Evolutionary conservation across 2,329 filamentous ascomycete genomes (phyloP), one percentile per base, ranked within the genome.

Genomic region (Fusarium secorum): DNA sequence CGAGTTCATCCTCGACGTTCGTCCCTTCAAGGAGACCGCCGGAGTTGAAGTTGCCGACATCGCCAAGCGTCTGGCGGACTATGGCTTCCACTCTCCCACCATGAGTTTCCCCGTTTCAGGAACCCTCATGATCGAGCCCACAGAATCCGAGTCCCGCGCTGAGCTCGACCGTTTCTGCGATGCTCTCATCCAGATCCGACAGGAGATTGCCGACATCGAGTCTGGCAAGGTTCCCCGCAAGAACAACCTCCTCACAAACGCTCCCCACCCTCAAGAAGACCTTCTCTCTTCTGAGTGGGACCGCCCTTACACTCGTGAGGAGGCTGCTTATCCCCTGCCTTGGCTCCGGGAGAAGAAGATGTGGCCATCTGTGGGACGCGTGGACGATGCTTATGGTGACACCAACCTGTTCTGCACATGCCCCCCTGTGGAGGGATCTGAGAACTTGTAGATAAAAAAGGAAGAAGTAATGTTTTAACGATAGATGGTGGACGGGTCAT

Each of bases 41-140:
- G 94, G 93, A 22, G 84, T 98, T 74, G 94, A 98, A 82, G 95
- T 93, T 33, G 97, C 97, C 75, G 95, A 98, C 77, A 92, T 98
- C 72, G 95, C 95, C 78, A 98, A 98, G 87, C 93, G 95, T 70
- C 88, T 98, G 32, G 94, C 97, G 80, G 95, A 98, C 79, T 98
- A 97, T 79, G 95, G 95, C 41, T 98, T 98, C 88, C 95, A 98
- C 82, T 93, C 95, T 3, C 95, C 95, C 0, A 98, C 95, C 63
- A 98, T 98, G 95, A 94, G 91, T 78, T 98, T 93, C 93, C 95
- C 95, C 2, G 94, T 98, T 3, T 88, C 93, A 42, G 97, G 97
- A 82, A 98, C 95, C 0, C 89, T 98, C 53, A 98, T 98, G 95
- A 97, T 98, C 71, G 95, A 98, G 85, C 95, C 95, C 6, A 98